Percentiles rank a stretch among this genome's conserved stretches.
These are phyloP conservation scores for Grosmannia clavigera DNA, from an alignment of 2,329 filamentous ascomycete genomes.

Conservation along the genomic window DNA sequence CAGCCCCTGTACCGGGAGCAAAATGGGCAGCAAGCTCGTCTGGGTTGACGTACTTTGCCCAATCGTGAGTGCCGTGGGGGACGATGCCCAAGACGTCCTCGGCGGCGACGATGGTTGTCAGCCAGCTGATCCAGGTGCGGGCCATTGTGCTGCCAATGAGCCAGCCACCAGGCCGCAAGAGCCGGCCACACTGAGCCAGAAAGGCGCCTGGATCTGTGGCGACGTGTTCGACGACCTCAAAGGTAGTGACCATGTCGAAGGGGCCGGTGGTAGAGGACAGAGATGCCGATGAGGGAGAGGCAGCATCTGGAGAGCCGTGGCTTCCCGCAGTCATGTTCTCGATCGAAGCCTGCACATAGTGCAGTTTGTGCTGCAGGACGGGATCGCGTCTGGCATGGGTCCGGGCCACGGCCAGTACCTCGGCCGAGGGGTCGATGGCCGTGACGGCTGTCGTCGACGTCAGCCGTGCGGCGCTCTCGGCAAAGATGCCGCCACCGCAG, in stretches of 20 bases:
- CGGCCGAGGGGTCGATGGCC: slow-evolving; percentile 65
- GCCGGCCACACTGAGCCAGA: slow-evolving; percentile 55
- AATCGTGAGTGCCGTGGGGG: slow-evolving; percentile 87
- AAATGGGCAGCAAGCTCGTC: slow-evolving; percentile 55
- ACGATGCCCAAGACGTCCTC: slow-evolving; percentile 83
- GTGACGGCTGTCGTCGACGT: slow-evolving; percentile 50
- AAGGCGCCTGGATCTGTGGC: slow-evolving; percentile 57
- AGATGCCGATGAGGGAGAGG: neutral
- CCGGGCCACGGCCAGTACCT: slow-evolving; percentile 62
- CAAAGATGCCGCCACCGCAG: slow-evolving; percentile 93
- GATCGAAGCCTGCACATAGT: slow-evolving; percentile 65
- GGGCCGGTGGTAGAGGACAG: slow-evolving; percentile 27
- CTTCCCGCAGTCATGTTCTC: slow-evolving; percentile 42
- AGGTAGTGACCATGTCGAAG: slow-evolving; percentile 66
- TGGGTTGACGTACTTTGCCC: slow-evolving; percentile 90
- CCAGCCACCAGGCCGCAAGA: slow-evolving; percentile 87
- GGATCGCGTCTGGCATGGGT: slow-evolving; percentile 61
- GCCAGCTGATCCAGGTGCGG: slow-evolving; percentile 75
- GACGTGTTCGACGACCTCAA: slow-evolving; percentile 94
- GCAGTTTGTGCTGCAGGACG: slow-evolving; percentile 49
- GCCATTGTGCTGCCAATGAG: slow-evolving; percentile 86
- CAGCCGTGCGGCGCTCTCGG: slow-evolving; percentile 69
- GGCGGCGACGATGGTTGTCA: slow-evolving; percentile 84
- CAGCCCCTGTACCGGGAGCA: slow-evolving; percentile 20
- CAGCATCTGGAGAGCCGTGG: neutral